Conservation (phyloP, 1,284 basidiomycete genomes). For the Austroboletus novae-zelandiae region DNA sequence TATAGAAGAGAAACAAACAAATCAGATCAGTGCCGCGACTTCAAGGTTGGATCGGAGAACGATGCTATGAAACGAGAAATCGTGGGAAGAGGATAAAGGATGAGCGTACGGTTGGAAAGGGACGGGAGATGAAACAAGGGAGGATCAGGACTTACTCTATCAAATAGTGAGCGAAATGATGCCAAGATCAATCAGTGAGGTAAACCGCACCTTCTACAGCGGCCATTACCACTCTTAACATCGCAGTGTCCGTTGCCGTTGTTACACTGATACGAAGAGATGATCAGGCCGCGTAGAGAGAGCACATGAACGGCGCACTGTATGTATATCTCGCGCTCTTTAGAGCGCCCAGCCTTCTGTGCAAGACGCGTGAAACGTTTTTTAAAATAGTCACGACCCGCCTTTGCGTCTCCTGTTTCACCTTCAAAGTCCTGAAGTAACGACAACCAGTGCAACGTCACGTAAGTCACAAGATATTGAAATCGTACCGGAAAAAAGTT, state of each 20-base stretch:
- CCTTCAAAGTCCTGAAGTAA: constrained; percentile 70
- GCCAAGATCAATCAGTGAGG: constrained; percentile 6
- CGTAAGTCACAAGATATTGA: background rate
- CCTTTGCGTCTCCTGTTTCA: constrained; percentile 61
- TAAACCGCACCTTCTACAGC: constrained; percentile 77
- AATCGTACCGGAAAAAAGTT: constrained; percentile 77
- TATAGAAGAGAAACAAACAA: constrained; percentile 14
- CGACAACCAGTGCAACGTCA: background rate
- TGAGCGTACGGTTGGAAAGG: constrained; percentile 34
- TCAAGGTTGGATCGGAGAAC: constrained; percentile 58
- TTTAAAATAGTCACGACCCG: constrained; percentile 90
- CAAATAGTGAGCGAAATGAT: constrained; percentile 15
- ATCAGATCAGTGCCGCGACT: constrained; percentile 55
- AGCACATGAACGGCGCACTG: constrained; percentile 58
- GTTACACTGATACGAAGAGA: constrained; percentile 78
- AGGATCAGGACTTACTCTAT: constrained; percentile 68
- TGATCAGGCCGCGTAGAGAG: too few relatives aligned
- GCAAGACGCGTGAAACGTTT: constrained; percentile 80
- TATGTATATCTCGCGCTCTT: constrained; percentile 89
- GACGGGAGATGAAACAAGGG: constrained; percentile 19
- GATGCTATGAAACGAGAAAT: constrained; percentile 42
- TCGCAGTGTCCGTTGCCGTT: constrained; percentile 90
- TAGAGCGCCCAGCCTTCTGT: constrained; percentile 74
- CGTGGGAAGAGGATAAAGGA: constrained; percentile 23
- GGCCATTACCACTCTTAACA: constrained; percentile 91